Evolutionary conservation across 2,329 filamentous ascomycete species (phyloP).

Genomic region (Microdochium bolleyi): DNA sequence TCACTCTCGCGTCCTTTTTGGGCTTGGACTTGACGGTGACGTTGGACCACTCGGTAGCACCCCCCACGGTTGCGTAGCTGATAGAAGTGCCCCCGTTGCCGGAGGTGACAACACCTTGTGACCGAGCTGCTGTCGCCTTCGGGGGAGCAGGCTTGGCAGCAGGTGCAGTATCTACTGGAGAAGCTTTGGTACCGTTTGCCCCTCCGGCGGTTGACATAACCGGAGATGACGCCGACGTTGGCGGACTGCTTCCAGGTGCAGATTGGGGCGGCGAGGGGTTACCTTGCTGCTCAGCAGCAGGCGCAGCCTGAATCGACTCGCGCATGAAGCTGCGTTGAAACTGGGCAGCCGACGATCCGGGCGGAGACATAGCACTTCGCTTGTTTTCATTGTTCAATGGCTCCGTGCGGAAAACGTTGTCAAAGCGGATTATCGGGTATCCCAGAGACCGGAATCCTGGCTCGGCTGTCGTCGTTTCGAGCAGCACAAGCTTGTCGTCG

Average conservation of each 20-base stretch:
- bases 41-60: constrained; percentile 19
- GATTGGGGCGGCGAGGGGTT: constrained; percentile 5
- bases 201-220: not conserved
- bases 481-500: constrained; percentile 16
- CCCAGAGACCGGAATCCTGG: constrained; percentile 19
- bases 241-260: not conserved
- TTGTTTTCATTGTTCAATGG: constrained; percentile 21
- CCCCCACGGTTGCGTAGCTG: constrained; percentile 23
- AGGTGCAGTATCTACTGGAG: not conserved
- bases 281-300: constrained; percentile 2
- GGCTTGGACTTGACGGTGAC: constrained; percentile 22
- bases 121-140: constrained; percentile 8
- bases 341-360: not conserved
- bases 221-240: not conserved
- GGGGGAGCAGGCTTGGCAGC: not conserved
- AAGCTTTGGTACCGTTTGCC: not conserved
- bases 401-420: constrained; percentile 20
- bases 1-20: constrained; percentile 20
- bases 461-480: constrained; percentile 24
- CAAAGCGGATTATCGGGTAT: constrained; percentile 21
- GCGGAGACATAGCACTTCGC: constrained; percentile 6
- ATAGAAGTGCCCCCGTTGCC: constrained; percentile 25
- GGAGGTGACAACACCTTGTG: constrained; percentile 19
- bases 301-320: constrained; percentile 7
- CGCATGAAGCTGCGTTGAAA: not conserved